Evolutionary conservation across 2,329 filamentous ascomycete genomes (phyloP).

Genomic region (Arthrinium puccinioides): DNA sequence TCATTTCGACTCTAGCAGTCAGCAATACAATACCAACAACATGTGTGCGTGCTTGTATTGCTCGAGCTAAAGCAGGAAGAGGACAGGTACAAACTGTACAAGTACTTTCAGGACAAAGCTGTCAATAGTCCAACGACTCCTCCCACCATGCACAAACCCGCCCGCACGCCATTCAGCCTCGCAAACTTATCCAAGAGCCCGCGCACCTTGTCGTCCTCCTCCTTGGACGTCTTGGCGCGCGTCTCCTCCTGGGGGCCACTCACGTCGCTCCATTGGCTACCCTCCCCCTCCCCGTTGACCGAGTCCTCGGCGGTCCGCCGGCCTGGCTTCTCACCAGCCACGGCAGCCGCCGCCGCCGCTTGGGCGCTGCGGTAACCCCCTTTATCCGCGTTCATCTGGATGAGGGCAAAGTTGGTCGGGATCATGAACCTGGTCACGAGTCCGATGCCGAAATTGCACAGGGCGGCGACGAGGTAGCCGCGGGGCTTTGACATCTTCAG

Average conservation of each 20-base stretch:
- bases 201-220: background rate
- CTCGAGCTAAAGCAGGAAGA: too few species aligned
- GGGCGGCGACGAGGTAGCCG: conserved; percentile 5
- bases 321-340: background rate
- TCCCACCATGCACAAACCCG: background rate
- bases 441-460: conserved; percentile 1
- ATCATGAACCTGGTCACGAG: conserved; percentile 4
- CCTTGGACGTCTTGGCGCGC: background rate
- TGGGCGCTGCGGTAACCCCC: background rate
- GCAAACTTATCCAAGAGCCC: background rate
- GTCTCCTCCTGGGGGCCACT: conserved; percentile 1
- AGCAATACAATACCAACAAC: too few species aligned
- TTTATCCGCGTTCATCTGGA: conserved; percentile 2
- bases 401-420: conserved; percentile 3
- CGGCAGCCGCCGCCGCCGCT: background rate
- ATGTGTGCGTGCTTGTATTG: too few species aligned
- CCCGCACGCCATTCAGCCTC: conserved; percentile 4
- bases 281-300: conserved; percentile 2
- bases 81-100: too few species aligned
- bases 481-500: background rate
- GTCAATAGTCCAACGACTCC: background rate
- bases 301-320: background rate
- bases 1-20: too few species aligned
- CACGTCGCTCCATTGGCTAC: background rate
- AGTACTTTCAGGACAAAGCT: too few species aligned